Evolutionary conservation across 2,329 filamentous ascomycete genomes (phyloP).

Genomic region (Bimuria novae-zelandiae): DNA sequence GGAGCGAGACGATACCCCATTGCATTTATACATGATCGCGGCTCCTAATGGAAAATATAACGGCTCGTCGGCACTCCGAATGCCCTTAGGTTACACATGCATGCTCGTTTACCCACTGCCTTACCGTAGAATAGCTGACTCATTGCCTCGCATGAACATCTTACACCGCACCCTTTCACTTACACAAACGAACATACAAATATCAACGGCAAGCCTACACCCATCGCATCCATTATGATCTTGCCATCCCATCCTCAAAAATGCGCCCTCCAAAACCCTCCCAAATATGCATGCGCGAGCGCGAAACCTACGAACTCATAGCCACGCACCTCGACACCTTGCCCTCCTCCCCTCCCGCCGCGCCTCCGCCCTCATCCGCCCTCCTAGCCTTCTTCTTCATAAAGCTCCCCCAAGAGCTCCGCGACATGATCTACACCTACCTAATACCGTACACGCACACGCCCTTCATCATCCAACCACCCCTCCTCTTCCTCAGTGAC

Average conservation of each 20-base stretch:
- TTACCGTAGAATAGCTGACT: background rate
- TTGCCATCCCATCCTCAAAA: background rate
- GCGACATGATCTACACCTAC: conserved; percentile 6
- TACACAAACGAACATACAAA: too few relatives aligned
- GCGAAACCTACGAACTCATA: background rate
- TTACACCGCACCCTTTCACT: background rate
- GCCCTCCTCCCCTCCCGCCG: background rate
- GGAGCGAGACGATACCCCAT: background rate
- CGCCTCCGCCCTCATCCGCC: background rate
- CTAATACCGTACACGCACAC: background rate
- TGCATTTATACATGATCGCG: background rate
- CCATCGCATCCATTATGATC: background rate
- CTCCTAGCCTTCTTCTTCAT: background rate
- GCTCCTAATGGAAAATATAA: too few relatives aligned
- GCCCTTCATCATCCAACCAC: background rate
- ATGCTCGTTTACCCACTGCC: background rate
- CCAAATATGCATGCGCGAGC: background rate
- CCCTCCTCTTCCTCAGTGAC: background rate
- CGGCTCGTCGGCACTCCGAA: too few relatives aligned
- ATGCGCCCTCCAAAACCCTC: background rate
- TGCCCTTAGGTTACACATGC: background rate
- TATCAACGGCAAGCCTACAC: too few relatives aligned
- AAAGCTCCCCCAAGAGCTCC: conserved; percentile 5
- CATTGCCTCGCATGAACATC: background rate
- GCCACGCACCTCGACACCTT: background rate